A percentile compares a stretch with the other conserved stretches of the same genome.
These are phyloP conservation scores for Pisolithus albus DNA, from an alignment of 768 basidiomycete species.

Conservation along the genomic window DNA sequence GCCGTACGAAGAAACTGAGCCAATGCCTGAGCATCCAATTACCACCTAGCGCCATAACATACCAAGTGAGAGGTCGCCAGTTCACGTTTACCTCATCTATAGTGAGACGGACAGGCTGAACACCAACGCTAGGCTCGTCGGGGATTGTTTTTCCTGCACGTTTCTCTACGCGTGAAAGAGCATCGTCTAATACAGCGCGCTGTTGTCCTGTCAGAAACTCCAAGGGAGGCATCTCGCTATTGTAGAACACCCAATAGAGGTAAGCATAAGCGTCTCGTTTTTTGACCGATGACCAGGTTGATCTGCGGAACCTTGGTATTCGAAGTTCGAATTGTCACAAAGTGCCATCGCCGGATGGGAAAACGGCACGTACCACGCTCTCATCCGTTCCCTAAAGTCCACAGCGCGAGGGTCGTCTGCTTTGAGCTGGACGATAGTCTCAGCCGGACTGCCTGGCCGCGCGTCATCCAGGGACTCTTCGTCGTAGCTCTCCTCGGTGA, in stretches of 20 bases:
- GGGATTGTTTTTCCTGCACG: constrained; percentile 62
- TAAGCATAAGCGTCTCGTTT: constrained; percentile 59
- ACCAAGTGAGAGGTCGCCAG: constrained; percentile 65
- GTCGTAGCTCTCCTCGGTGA: constrained; percentile 47
- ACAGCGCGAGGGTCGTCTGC: constrained; percentile 61
- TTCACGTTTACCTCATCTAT: constrained; percentile 68
- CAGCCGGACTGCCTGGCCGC: constrained; percentile 55
- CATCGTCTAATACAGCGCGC: constrained; percentile 47
- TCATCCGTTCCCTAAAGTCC: constrained; percentile 62
- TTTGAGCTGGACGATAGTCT: constrained; percentile 51
- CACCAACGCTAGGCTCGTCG: constrained; percentile 48
- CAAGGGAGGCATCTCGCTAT: constrained; percentile 49
- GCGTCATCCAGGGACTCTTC: constrained; percentile 44
- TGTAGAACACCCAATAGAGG: constrained; percentile 83
- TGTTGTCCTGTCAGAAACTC: constrained; percentile 42
- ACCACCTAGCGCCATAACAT: constrained; percentile 41
- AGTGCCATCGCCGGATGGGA: neutral
- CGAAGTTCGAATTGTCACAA: neutral
- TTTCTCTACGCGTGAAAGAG: constrained; percentile 58
- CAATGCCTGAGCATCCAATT: constrained; percentile 44
- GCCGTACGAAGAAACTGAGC: constrained; percentile 36
- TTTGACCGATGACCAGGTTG: constrained; percentile 66
- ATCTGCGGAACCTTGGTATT: constrained; percentile 56
- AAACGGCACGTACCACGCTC: constrained; percentile 40
- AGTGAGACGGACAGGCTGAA: constrained; percentile 59